Conservation (phyloP, 345 rosid genomes). For the Cochlearia excelsa region DNA sequence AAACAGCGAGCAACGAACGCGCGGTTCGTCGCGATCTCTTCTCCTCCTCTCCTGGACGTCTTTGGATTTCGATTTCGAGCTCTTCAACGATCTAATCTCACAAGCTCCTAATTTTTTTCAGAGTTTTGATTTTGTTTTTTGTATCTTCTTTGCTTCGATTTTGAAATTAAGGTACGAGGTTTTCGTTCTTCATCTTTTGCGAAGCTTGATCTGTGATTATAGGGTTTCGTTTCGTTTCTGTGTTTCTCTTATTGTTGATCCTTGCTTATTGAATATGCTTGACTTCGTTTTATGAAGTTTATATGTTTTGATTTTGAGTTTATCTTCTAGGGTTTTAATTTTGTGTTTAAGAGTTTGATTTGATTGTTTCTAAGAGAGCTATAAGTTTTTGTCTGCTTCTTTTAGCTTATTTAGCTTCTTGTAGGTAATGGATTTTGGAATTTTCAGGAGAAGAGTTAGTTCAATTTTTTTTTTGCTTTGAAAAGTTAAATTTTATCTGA, state of each 20-base stretch:
- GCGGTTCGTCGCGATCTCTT: conserved; percentile 43
- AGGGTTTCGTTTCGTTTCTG: conserved; percentile 36
- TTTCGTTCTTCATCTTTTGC: conserved; percentile 14
- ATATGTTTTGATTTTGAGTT: conserved; percentile 31
- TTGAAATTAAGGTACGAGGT: conserved; percentile 32
- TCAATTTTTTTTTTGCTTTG: conserved; percentile 21
- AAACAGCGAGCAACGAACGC: conserved; percentile 47
- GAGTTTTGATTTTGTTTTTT: background rate
- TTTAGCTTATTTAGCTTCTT: conserved; percentile 25
- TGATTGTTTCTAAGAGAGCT: conserved; percentile 6
- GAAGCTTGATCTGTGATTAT: conserved; percentile 39
- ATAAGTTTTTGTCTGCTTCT: conserved; percentile 8
- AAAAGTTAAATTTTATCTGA: background rate
- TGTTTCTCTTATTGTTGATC: background rate
- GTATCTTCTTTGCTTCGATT: conserved; percentile 17
- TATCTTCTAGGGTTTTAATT: conserved; percentile 34
- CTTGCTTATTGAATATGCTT: conserved; percentile 27
- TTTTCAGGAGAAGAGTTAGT: conserved; percentile 33
- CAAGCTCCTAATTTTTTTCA: conserved; percentile 24
- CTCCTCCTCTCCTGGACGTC: conserved; percentile 57
- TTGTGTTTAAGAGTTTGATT: background rate
- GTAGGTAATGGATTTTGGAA: background rate
- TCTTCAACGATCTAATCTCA: conserved; percentile 35
- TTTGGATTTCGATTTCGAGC: conserved; percentile 44
- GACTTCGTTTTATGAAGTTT: conserved; percentile 30